These are phyloP conservation scores for Arthroderma sp. DNA, from an alignment of 2,329 filamentous ascomycete species.

Conservation along the genomic window DNA sequence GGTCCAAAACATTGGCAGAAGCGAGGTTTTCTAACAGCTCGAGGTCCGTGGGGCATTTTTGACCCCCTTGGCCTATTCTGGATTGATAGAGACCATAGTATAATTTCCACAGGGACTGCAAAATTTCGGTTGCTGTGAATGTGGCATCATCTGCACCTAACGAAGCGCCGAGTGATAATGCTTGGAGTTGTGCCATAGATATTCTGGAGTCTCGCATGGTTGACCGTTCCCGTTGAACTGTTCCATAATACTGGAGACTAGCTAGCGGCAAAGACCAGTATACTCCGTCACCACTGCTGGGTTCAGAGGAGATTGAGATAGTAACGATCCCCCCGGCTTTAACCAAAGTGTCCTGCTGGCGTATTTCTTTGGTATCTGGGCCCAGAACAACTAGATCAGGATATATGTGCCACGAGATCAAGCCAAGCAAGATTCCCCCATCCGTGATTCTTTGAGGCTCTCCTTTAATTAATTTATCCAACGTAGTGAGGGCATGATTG, in stretches of 20 bases:
- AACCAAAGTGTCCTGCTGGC: not conserved
- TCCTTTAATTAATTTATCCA: constrained; percentile 19
- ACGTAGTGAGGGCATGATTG: constrained; percentile 14
- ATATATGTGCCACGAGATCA: constrained; percentile 26
- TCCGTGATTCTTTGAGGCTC: constrained; percentile 14
- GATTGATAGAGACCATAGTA: no score
- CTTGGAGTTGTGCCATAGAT: no score
- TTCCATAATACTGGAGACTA: not conserved
- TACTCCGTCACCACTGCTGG: not conserved
- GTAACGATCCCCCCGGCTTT: not conserved
- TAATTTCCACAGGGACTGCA: no score
- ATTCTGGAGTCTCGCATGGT: no score
- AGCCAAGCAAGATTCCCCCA: constrained; percentile 17
- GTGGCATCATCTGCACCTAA: no score
- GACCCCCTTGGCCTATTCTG: no score
- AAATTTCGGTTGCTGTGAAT: no score
- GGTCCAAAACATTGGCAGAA: no score
- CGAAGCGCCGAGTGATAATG: no score
- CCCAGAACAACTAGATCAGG: constrained; percentile 36
- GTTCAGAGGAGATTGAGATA: not conserved
- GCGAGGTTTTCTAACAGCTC: no score
- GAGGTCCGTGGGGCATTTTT: no score
- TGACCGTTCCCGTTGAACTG: no score
- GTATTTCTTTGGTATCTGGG: not conserved
- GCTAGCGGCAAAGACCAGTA: not conserved